Base-by-base conservation (phyloP, 2,329 filamentous ascomycete species). In the Chaetomium sp. region DNA sequence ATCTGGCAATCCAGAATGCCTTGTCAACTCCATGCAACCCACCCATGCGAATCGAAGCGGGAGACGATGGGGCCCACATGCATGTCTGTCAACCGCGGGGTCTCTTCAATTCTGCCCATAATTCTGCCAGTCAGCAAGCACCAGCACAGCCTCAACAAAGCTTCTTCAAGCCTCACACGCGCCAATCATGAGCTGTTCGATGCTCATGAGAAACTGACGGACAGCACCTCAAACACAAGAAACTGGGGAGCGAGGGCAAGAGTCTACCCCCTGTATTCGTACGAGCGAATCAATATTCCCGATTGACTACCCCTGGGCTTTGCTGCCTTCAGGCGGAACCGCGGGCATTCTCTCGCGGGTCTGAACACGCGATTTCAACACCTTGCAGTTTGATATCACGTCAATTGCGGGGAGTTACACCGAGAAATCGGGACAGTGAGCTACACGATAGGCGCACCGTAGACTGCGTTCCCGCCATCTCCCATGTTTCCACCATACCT, bases 261-360 rank as follows among this genome's bases (percentile, higher is more conserved):
- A 35, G n/a, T 7, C 31, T 35, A n/a, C 31, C 16, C 21, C 21
- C 8, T 13, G 5, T n/a, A n/a, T n/a, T n/a, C n/a, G n/a, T 31
- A n/a, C 33, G 56, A 33, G 29, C 27, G 16, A 35, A 16, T 35
- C 29, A 12, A 13, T 12, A 16, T 42, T 29, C 1, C 38, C 16
- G 42, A 33, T 23, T 35, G 8, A 6, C n/a, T 5, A 19, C 35
- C 49, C 19, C 8, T 59, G 56, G 65, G 63, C 23, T 47, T 54
- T 65, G 60, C 60, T 60, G 56, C 57, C 59, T 60, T 42, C 47
- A 58, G 65, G 65, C 63, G 60, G 54, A 67, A 63, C 38, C 33
- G 49, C 50, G 47, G 65, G 65, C 65, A 55, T 63, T 65, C 62
- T 67, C 12, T 47, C 16, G 64, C 58, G 61, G 64, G 53, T 65